Evolutionary conservation across 2,329 filamentous ascomycete genomes (phyloP), one percentile per base, ranked within the genome.

Genomic region (Penicillium sp.): DNA sequence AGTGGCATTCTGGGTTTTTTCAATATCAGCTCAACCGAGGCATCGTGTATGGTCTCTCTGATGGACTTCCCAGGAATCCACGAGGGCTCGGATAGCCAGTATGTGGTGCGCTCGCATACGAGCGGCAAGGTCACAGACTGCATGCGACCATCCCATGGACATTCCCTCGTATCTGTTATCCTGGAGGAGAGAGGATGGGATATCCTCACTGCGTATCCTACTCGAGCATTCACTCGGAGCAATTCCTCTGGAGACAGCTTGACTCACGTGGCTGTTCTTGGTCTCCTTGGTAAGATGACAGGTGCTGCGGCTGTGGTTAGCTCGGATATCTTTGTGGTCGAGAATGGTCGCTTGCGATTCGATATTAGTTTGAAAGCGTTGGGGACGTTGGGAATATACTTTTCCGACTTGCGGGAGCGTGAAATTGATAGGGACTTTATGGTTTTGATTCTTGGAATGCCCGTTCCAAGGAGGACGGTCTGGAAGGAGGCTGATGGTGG

Each of bases 241-340:
- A 26, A 26, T 26, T 7, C 24, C 9, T 26, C 24, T 26, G 24
- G 9, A 8, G 6, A 9, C 23, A 51, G 23, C 3, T 40, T 51
- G 4, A 66, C 61, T 4, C 54, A 68, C 35, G 74, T 90, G 1
- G 82, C 87, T 0, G 82, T 85, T 14, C 68, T 97, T 0, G 91
- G 91, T 0, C 73, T 97, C 1, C 55, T 95, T 3, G 86, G 80
- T 2, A 95, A 96, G 68, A 95, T 97, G 87, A 89, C 89, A 0
- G 91, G 89, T 0, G 82, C 85, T 0, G 89, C 88, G 1, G 89
- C 89, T 0, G 77, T 95, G 6, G 72, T 85, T 1, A 76, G 74
- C 29, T 83, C 74, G n/a, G 75, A 78, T 23, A 77, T 84, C 36
- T 77, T 77, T 27, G 64, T 83, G 56, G 69, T 77, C 28, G 72